Evolutionary conservation across 2,329 filamentous ascomycete species (phyloP), one percentile per base, ranked within the genome.

Genomic region (Aspergillus unguis): DNA sequence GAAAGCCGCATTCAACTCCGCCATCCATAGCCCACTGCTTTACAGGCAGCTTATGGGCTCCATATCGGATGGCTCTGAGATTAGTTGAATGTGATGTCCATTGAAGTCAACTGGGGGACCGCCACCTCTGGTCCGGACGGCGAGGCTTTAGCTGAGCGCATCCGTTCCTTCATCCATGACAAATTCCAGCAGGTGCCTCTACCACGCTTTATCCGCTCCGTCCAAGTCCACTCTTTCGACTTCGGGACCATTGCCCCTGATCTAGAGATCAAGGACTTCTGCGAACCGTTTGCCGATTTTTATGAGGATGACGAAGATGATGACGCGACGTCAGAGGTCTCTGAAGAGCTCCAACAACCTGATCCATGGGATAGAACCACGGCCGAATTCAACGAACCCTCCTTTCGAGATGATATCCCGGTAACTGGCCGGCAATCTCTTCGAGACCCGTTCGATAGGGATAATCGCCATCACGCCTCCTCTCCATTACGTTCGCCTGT

Each of bases 81-180:
- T 17, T 17, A 17, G 17, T 17, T 17, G 17, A 17, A 17, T 62
- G 71, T 73, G 56, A 99, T 99, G 94, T 97, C 94, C 62, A 92
- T 99, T 77, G 92, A 97, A 68, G 87, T 99, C 70, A 91, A 95
- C 74, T 99, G 94, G 94, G 87, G 94, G 66, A 88, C 87, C 57
- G 83, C 97, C 67, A 97, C 92, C 25, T 86, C 85, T 57, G 94
- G 94, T 28, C 84, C 90, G 44, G 92, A 97, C 72, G 92, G 94
- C 51, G 81, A 85, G 59, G 88, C 84, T 49, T 85, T 96, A 56
- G 91, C 92, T 44, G 87, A 91, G 68, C 83, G 82, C 58, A 95
- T 99, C 72, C 88, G 92, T 60, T 85, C 86, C 65, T 99, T 99
- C 75, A 88, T 99, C 64, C 90, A 99, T 74, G 87, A 90, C 68